phyloP scores from a whole-genome alignment of 2,329 filamentous ascomycete genomes.

The Rhynchosporium graminicola region DNA sequence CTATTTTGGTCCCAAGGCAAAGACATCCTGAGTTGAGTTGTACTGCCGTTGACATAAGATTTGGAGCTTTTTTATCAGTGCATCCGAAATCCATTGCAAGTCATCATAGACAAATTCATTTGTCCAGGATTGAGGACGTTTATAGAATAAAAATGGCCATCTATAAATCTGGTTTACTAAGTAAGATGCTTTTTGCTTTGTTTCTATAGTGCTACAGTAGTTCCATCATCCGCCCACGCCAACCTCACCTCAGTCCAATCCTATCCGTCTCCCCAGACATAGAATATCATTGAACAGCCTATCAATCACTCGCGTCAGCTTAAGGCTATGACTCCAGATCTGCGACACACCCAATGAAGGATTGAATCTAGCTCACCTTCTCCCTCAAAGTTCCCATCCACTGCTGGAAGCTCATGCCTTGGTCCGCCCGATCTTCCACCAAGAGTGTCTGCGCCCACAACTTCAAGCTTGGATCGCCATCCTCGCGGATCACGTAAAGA shows the following conservation, averaged over 20 bases:
- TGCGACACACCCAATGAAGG: conserved; percentile 4
- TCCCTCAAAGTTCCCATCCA: conserved; percentile 91
- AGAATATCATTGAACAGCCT: conserved; percentile 38
- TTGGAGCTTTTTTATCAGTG: too few relatives aligned
- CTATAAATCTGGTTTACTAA: neutral
- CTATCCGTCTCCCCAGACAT: conserved; percentile 4
- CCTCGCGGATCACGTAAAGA: conserved; percentile 90
- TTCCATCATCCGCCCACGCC: neutral
- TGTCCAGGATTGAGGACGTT: too few relatives aligned
- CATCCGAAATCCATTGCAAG: too few relatives aligned
- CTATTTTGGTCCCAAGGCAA: neutral
- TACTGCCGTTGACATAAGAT: too few relatives aligned
- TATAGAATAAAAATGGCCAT: too few relatives aligned
- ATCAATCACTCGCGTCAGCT: conserved; percentile 32
- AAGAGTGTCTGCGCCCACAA: conserved; percentile 96
- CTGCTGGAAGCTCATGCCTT: conserved; percentile 88
- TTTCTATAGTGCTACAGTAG: conserved; percentile 16
- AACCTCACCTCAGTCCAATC: neutral
- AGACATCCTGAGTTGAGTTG: too few relatives aligned
- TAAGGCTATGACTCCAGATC: conserved; percentile 27
- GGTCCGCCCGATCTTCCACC: conserved; percentile 92
- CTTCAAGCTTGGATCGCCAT: conserved; percentile 92
- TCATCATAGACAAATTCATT: too few relatives aligned
- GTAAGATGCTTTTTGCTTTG: conserved; percentile 24
- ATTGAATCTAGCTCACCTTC: conserved; percentile 67